Base-by-base conservation (phyloP, 495 filamentous ascomycete genomes). In the Lepraria neglecta region DNA sequence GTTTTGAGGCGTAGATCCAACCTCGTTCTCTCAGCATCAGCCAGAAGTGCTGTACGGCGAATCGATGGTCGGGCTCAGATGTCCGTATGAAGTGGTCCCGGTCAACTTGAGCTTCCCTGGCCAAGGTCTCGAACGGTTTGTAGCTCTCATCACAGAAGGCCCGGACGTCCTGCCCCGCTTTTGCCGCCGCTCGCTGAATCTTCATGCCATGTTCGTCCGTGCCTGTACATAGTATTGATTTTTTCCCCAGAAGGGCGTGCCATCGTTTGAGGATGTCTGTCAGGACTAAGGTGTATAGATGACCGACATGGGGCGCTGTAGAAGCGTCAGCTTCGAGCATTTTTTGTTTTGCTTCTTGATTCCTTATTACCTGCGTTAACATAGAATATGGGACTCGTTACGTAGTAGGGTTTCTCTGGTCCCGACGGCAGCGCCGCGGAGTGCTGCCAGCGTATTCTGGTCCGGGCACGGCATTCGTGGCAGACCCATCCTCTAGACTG, bases 131-230 rank as follows among this genome's bases (percentile, higher is more conserved):
- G 61, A 82, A 82, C 9, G 76, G 74, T 64, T 76, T 71, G 67
- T 72, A 79, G 61, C 78, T 80, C 70, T 75, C 75, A 65, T 82
- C 83, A 68, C 84, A 87, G 63, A 88, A 87, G 5, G 78, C 71
- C 67, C 83, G 79, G 3, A 81, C 81, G 45, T 85, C 83, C 68
- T 80, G 79, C 14, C 80, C 80, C 9, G 87, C 83, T 65, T 80
- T 73, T 17, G 76, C 74, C 4, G 94, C 89, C 1, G 94, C 94
- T 72, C 83, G 86, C 72, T 98, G 94, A 55, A 98, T 70, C 75
- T 98, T 97, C 85, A 95, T 91, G 19, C 94, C 94, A 71, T 98
- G 92, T 70, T 98, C 94, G 72, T 98, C 94, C n/a, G 91, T 96
- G 33, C 94, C 94, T 0, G 95, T 98, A 68, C 85, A 83, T 6